phyloP scores from a whole-genome alignment of 75 land plant genomes.

The Picea sitchensis region DNA sequence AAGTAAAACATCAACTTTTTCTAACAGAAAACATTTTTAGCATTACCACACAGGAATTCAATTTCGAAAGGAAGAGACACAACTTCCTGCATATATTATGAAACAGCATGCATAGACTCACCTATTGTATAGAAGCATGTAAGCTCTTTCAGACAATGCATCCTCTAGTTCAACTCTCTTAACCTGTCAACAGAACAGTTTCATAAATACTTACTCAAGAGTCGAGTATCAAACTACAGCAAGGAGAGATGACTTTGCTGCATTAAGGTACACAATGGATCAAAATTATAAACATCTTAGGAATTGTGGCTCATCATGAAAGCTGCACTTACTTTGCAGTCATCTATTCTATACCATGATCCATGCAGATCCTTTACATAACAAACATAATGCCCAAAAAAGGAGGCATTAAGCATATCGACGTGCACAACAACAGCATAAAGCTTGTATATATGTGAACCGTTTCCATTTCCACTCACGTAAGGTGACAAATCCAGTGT shows the following conservation, averaged over 20 bases:
- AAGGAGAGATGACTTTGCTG: not conserved
- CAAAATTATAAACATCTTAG: no score
- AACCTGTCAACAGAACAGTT: constrained; percentile 42
- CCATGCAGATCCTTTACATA: constrained; percentile 72
- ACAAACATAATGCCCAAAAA: constrained; percentile 94
- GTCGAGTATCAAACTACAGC: not conserved
- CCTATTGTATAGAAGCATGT: constrained; percentile 90
- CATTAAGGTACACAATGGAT: no score
- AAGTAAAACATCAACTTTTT: not conserved
- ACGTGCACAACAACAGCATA: constrained; percentile 97
- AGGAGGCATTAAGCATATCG: constrained; percentile 95
- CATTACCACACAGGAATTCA: not conserved
- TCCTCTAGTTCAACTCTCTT: constrained; percentile 63
- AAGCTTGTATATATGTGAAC: constrained; percentile 57
- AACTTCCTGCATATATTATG: not conserved
- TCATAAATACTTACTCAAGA: not conserved
- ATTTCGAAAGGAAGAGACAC: not conserved
- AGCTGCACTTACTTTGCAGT: constrained; percentile 60
- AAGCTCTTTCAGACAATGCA: constrained; percentile 80
- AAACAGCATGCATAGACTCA: constrained; percentile 11
- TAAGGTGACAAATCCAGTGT: constrained; percentile 67
- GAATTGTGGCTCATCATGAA: no score
- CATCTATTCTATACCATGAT: constrained; percentile 86
- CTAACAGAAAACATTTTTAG: not conserved
- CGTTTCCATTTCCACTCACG: constrained; percentile 59